Evolutionary conservation across 2,329 filamentous ascomycete species (phyloP).

Genomic region (Alternaria ethzedia): DNA sequence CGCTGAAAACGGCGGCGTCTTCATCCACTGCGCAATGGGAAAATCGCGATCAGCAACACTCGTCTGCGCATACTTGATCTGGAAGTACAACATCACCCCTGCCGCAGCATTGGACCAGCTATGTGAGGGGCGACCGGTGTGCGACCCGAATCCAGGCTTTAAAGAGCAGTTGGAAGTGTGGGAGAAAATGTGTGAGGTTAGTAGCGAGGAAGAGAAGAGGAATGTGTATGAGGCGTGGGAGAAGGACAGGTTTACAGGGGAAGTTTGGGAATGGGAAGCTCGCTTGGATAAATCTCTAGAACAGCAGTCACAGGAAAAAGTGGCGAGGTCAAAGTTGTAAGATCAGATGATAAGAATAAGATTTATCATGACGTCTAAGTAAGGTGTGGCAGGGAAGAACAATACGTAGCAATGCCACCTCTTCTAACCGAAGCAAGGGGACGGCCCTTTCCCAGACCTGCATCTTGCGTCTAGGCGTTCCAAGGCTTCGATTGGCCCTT

Average conservation of each 20-base stretch:
- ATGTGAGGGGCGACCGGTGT: conserved; percentile 43
- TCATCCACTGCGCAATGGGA: conserved; percentile 47
- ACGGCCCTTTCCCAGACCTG: background rate
- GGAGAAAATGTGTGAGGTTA: conserved; percentile 33
- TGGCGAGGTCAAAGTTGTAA: background rate
- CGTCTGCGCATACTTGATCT: conserved; percentile 43
- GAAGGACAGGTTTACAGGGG: conserved; percentile 40
- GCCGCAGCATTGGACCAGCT: conserved; percentile 32
- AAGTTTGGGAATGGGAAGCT: conserved; percentile 49
- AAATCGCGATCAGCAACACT: conserved; percentile 42
- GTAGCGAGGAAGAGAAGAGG: conserved; percentile 18
- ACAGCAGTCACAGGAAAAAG: background rate
- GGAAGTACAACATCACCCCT: conserved; percentile 28
- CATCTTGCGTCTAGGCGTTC: background rate
- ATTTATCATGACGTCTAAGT: background rate
- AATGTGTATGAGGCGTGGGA: conserved; percentile 44
- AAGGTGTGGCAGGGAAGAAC: background rate
- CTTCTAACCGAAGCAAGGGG: background rate
- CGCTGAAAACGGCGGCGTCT: conserved; percentile 24
- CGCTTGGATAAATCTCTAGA: background rate
- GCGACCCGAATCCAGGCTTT: conserved; percentile 43
- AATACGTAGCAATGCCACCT: background rate
- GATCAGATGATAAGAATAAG: background rate
- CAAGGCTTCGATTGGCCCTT: conserved; percentile 7
- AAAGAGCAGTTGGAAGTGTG: conserved; percentile 43